Evolutionary conservation across 805 yeast species (phyloP).

Genomic region (Starmerella floricola): DNA sequence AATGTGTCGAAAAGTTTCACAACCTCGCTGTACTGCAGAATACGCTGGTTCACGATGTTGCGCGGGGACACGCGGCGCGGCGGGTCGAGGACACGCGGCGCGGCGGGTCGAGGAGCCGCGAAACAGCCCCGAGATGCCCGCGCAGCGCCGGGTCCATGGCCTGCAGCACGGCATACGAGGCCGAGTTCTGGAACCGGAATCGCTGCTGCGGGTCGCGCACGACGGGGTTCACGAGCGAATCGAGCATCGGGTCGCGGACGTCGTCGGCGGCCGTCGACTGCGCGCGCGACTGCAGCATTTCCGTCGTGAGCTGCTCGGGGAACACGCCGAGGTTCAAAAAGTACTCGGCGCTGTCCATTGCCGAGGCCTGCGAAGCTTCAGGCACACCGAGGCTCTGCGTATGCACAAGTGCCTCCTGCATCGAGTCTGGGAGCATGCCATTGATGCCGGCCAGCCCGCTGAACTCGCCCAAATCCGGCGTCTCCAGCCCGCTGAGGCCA

Average conservation of each 20-base stretch:
- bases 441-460: too few species aligned
- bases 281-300: neutral
- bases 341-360: neutral
- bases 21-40: constrained; percentile 40
- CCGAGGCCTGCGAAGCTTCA: neutral
- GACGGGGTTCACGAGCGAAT: neutral
- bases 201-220: neutral
- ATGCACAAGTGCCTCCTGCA: too few species aligned
- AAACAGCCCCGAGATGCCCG: constrained; percentile 3
- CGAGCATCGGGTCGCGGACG: neutral
- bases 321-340: constrained; percentile 4
- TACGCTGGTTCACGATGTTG: constrained; percentile 39
- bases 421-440: too few species aligned
- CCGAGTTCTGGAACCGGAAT: constrained; percentile 9
- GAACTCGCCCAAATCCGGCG: too few species aligned
- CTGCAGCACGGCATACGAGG: constrained; percentile 6
- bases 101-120: constrained; percentile 7
- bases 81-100: constrained; percentile 5
- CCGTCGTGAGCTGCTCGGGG: neutral
- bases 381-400: too few species aligned
- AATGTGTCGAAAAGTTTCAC: constrained; percentile 43
- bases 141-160: constrained; percentile 3
- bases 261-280: neutral
- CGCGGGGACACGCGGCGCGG: constrained; percentile 2
- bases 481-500: too few species aligned